Percentiles rank a stretch among this genome's conserved stretches.
These are phyloP conservation scores for Ziziphus jujuba DNA, from an alignment of 306 rosid species.

Conservation along the genomic window DNA sequence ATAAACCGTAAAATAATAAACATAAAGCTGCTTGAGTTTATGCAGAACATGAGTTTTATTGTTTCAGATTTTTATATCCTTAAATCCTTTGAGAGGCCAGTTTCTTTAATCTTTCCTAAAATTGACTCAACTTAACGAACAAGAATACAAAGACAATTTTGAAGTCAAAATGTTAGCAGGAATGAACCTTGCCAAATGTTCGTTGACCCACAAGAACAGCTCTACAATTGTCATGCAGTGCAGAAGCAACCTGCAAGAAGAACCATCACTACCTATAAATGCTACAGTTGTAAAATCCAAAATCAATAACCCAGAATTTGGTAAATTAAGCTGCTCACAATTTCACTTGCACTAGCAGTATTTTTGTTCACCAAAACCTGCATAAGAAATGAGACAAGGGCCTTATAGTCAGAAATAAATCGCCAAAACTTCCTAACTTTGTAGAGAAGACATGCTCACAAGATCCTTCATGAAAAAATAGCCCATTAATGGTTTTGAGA, in stretches of 20 bases:
- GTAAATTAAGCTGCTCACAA: slow-evolving; percentile 58
- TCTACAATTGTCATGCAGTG: slow-evolving; percentile 94
- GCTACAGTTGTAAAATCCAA: slow-evolving; percentile 1
- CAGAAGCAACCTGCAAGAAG: slow-evolving; percentile 91
- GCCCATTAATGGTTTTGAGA: background rate
- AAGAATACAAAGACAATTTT: background rate
- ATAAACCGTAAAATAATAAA: too few relatives aligned
- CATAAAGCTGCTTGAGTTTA: background rate
- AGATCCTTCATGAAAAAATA: background rate
- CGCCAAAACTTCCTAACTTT: too few relatives aligned
- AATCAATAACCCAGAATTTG: slow-evolving; percentile 23
- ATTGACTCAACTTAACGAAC: too few relatives aligned
- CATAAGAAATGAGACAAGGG: slow-evolving; percentile 28
- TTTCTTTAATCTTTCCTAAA: too few relatives aligned
- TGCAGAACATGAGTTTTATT: background rate
- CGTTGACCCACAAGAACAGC: slow-evolving; percentile 95
- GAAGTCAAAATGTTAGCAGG: slow-evolving; percentile 9
- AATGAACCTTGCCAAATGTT: slow-evolving; percentile 86
- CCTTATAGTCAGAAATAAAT: slow-evolving; percentile 17
- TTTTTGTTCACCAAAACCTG: slow-evolving; percentile 92
- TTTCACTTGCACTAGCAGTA: slow-evolving; percentile 99
- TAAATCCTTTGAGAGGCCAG: too few relatives aligned
- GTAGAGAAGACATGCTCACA: slow-evolving; percentile 5
- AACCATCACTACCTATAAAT: slow-evolving; percentile 1
- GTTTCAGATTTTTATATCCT: too few relatives aligned